These are phyloP conservation scores for Hyaloscypha hepaticicola DNA, from an alignment of 495 filamentous ascomycete species.

Conservation along the genomic window DNA sequence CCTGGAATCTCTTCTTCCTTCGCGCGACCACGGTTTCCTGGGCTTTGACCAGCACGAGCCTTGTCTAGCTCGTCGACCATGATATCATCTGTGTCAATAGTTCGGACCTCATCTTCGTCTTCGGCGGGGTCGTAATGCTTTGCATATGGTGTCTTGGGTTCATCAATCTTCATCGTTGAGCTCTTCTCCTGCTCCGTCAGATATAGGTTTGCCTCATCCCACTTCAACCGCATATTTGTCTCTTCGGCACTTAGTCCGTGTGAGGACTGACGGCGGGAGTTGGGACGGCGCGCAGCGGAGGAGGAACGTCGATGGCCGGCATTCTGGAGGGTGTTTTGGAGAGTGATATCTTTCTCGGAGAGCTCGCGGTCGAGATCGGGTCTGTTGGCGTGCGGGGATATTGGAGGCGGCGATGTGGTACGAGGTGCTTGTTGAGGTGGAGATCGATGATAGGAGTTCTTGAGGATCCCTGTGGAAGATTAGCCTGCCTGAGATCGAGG, in stretches of 20 bases:
- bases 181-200: constrained; percentile 93
- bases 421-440: constrained; percentile 45
- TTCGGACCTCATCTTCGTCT: constrained; percentile 71
- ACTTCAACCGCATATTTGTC: constrained; percentile 76
- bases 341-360: constrained; percentile 80
- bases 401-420: constrained; percentile 37
- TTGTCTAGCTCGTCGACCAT: constrained; percentile 75
- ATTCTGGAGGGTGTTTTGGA: constrained; percentile 92
- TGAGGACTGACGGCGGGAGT: constrained; percentile 70
- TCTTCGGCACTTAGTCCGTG: constrained; percentile 50
- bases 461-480: constrained; percentile 70
- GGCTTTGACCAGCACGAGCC: constrained; percentile 36
- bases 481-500: background rate
- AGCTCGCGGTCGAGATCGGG: constrained; percentile 41
- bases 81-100: constrained; percentile 56
- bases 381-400: constrained; percentile 38
- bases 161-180: constrained; percentile 96
- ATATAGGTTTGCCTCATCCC: constrained; percentile 97
- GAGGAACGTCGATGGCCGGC: constrained; percentile 87
- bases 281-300: constrained; percentile 55
- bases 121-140: constrained; percentile 85
- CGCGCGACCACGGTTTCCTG: constrained; percentile 32
- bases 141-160: constrained; percentile 96
- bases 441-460: constrained; percentile 74
- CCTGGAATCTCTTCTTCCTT: constrained; percentile 83